Percentiles rank a stretch among this genome's conserved stretches.
These are phyloP conservation scores for Eutrema salsugineum DNA, from an alignment of 441 rosid genomes.

Conservation along the genomic window DNA sequence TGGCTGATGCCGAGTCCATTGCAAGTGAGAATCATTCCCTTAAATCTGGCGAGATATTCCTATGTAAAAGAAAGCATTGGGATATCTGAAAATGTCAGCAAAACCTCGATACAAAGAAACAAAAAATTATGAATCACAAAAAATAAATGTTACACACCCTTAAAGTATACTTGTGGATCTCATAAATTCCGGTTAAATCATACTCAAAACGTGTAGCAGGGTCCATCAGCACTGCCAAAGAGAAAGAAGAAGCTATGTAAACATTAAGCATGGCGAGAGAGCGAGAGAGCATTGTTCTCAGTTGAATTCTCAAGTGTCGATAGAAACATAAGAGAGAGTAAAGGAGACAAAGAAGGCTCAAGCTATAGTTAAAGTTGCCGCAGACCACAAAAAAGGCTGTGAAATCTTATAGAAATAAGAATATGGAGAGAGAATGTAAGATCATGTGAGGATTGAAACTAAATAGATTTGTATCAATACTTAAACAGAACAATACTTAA, in stretches of 20 bases:
- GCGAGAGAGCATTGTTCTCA: not conserved
- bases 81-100: conserved; percentile 1
- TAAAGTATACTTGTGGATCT: conserved; percentile 70
- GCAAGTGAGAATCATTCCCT: conserved; percentile 88
- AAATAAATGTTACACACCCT: conserved; percentile 44
- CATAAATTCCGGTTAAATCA: conserved; percentile 69
- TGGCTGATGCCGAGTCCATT: conserved; percentile 76
- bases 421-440: not conserved
- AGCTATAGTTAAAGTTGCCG: not conserved
- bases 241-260: not conserved
- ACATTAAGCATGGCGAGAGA: not conserved
- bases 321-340: not conserved
- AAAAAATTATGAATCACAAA: not conserved
- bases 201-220: conserved; percentile 69
- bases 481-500: not conserved
- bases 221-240: conserved; percentile 62
- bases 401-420: not conserved
- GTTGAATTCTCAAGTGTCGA: not conserved
- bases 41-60: conserved; percentile 86
- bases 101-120: not conserved
- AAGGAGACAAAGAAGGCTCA: not conserved
- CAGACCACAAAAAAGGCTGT: not conserved
- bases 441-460: not conserved
- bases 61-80: conserved; percentile 24
- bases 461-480: not conserved